Evolutionary conservation across 306 rosid species (phyloP), one percentile per base, ranked within the genome.

Genomic region (Vigna unguiculata): DNA sequence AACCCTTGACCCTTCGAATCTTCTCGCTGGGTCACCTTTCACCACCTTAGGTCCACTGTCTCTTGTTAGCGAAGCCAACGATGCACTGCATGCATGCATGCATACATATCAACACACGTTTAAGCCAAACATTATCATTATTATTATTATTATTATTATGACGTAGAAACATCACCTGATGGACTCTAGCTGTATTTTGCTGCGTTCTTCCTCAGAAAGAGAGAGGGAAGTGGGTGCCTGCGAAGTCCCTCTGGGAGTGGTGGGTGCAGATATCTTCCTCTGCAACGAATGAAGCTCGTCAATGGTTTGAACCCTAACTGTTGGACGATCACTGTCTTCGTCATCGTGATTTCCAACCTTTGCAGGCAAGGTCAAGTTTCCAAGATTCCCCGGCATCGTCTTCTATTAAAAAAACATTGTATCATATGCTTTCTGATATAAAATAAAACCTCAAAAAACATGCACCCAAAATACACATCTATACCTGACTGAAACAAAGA

Each of bases 21-120:
- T 87, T 21, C 59, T 79, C 0, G 90, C 85, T 17, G 97, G 96
- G 36, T 93, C 97, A n/a, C 98, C 97, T 51, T 21, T 90, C 87
- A 93, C 97, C 72, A 93, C 80, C 72, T 88, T 93, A 0, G 98
- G 98, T 16, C 98, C 98, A 0, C 90, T 93, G 78, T 85, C 98
- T 77, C 98, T 90, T 36, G 97, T 91, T 58, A 91, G 68, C 15
- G 98, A 93, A 6, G 98, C 97, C 89, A 93, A 87, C 0, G 98
- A 93, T 16, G 97, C 98, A 78, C 98, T 93, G 77, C 6, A 9
- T 4, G 21, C 22, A 9, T 4, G 21, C 55, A 49, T 43, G 46
- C 47, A 11, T 41, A 3, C 3, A 40, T 40, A 13, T 2, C 45
- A 40, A 40, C 9, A 40, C 40, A 36, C 40, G 40, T 7, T 6